Base-by-base conservation (phyloP, 73 alveolate species). In the Stentor coeruleus region DNA sequence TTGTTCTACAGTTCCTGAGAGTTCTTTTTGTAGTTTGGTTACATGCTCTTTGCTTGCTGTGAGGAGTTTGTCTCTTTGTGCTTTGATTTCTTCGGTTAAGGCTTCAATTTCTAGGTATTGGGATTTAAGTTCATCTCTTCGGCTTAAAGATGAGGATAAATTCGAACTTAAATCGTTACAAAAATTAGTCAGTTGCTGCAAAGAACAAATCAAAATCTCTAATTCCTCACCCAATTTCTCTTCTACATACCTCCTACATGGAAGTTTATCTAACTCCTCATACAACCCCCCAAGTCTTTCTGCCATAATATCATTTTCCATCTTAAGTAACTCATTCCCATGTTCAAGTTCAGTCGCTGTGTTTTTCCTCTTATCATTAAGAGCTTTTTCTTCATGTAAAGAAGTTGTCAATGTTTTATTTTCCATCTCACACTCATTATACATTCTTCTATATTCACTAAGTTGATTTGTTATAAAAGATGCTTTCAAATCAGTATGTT, bases 231-330 rank as follows among this genome's bases (percentile, higher is more conserved):
- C 37, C n/a, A 75, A 33, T 75, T 75, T 75, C 1, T 75, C 83
- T 38, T 90, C 92, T 41, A 77, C 59, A 40, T 73, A 83, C 81
- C 88, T 77, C 6, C 88, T 84, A 28, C 77, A 74, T n/a, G 87
- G 84, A 20, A 90, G 58, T 49, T 60, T 76, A 38, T 82, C 72
- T 3, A 87, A 73, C 3, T 90, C 77, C 38, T 87, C 85, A 60
- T 87, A 76, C 20, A 87, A 87, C 38, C 86, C 81, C 59, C 55
- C 59, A 0, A 90, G 83, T 57, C 86, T 33, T 37, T 90, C 91
- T 26, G 91, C 91, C 86, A 87, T 87, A 31, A 90, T 90, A 39
- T 90, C 96, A 59, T 74, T 74, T 80, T 90, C 96, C 93, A 87
- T 84, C 3, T 40, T 39, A 36, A 83, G 31, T 4, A 90, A 77